A percentile compares a stretch with the other conserved stretches of the same genome.
Evolutionary conservation across 2,329 filamentous ascomycete species (phyloP).

Genomic region (Neonectria magnoliae): DNA sequence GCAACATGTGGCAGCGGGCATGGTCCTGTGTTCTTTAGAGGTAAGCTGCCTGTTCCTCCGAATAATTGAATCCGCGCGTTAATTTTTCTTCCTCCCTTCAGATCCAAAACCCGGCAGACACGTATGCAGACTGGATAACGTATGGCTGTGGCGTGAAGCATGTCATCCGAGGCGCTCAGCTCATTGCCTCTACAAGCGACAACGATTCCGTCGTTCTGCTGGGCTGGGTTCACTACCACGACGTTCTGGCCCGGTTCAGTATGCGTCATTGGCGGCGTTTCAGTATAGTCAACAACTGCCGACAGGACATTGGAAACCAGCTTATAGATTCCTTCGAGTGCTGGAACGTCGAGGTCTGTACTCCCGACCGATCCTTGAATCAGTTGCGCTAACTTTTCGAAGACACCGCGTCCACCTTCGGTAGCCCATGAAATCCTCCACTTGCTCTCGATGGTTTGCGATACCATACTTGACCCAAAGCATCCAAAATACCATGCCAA

Average conservation of each 20-base stretch:
- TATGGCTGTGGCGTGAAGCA: background rate
- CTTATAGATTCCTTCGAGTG: background rate
- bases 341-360: background rate
- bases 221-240: slow-evolving; percentile 17
- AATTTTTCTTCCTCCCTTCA: background rate
- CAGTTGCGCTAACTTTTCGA: background rate
- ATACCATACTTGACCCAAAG: background rate
- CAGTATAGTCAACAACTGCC: background rate
- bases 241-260: slow-evolving; percentile 5
- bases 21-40: background rate
- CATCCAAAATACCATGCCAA: background rate
- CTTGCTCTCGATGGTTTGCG: background rate
- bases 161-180: background rate
- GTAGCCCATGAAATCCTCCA: background rate
- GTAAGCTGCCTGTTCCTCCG: background rate
- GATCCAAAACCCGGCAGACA: background rate
- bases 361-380: background rate
- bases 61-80: background rate
- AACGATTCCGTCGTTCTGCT: slow-evolving; percentile 3
- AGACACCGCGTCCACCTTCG: background rate
- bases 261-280: background rate
- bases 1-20: background rate
- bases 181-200: background rate
- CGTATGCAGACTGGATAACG: background rate
- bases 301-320: background rate